Conservation (phyloP, 176 grass and related monocot species). For the Pontederia paniculata region DNA sequence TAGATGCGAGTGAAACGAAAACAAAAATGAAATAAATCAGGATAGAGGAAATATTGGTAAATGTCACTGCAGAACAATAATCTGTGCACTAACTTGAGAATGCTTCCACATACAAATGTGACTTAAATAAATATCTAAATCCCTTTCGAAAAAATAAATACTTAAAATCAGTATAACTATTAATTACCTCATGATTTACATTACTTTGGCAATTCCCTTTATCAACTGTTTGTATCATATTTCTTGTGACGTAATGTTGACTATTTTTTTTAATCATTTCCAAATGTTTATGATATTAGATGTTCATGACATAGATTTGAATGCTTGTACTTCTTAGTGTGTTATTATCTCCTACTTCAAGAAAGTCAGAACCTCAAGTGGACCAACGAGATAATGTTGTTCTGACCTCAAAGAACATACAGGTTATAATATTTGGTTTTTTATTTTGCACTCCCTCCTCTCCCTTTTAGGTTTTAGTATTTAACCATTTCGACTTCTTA, state of each 20-base stretch:
- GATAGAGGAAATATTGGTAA: no score
- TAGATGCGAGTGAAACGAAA: no score
- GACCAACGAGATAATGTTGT: slow-evolving; percentile 89
- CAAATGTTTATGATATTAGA: background rate
- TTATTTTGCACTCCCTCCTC: slow-evolving; percentile 14
- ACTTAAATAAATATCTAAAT: no score
- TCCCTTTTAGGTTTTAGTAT: slow-evolving; percentile 7
- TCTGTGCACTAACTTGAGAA: no score
- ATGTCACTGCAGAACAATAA: no score
- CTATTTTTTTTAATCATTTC: slow-evolving; percentile 2
- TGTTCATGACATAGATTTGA: background rate
- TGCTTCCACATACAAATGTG: no score
- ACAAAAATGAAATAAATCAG: no score
- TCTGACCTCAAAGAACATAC: slow-evolving; percentile 92
- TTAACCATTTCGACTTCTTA: background rate
- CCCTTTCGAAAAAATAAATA: no score
- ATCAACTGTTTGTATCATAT: no score
- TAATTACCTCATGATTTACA: slow-evolving; percentile 11
- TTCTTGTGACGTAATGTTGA: no score
- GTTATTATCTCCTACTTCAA: slow-evolving; percentile 71
- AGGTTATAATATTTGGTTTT: slow-evolving; percentile 32
- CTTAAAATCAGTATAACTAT: no score
- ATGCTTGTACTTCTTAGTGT: slow-evolving; percentile 25
- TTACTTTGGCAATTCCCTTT: slow-evolving; percentile 9
- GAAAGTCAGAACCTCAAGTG: slow-evolving; percentile 47